Conservation (phyloP, 257 asterid species). For the Solanum bukasovii region DNA sequence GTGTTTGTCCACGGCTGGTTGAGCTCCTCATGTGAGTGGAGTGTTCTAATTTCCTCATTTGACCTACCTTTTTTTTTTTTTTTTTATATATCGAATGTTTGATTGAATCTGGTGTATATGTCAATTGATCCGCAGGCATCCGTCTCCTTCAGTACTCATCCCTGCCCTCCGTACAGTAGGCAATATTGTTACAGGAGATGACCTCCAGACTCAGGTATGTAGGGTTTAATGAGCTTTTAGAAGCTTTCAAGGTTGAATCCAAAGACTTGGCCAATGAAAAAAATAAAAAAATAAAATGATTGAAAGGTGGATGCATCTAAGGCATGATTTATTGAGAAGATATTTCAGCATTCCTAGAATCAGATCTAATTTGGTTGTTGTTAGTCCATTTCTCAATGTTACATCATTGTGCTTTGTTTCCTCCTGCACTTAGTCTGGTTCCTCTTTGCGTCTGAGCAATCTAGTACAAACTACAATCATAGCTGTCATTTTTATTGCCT, state of each 20-base stretch:
- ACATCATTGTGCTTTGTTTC: not conserved
- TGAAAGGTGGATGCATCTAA: not conserved
- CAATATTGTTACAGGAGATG: conserved; percentile 92
- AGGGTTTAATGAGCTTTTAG: not conserved
- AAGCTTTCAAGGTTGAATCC: not conserved
- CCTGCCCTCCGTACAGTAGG: conserved; percentile 97
- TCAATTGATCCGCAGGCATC: conserved; percentile 45
- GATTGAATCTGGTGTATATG: not conserved
- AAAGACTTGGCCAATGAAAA: not conserved
- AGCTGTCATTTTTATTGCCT: not conserved
- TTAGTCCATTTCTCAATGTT: not conserved
- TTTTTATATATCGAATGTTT: not conserved
- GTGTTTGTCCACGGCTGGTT: conserved; percentile 73
- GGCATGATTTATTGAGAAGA: not conserved
- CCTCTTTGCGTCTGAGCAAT: not conserved
- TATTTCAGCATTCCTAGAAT: not conserved
- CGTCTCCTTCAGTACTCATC: conserved; percentile 85
- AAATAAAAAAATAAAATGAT: not conserved
- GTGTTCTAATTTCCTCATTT: not conserved
- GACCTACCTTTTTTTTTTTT: not conserved
- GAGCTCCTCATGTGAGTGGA: conserved; percentile 76
- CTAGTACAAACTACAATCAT: not conserved
- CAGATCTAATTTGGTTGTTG: not conserved
- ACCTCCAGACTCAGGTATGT: conserved; percentile 74
- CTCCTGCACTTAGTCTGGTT: not conserved